Evolutionary conservation across 2,329 filamentous ascomycete species (phyloP).

Genomic region (Davidsoniella australis): DNA sequence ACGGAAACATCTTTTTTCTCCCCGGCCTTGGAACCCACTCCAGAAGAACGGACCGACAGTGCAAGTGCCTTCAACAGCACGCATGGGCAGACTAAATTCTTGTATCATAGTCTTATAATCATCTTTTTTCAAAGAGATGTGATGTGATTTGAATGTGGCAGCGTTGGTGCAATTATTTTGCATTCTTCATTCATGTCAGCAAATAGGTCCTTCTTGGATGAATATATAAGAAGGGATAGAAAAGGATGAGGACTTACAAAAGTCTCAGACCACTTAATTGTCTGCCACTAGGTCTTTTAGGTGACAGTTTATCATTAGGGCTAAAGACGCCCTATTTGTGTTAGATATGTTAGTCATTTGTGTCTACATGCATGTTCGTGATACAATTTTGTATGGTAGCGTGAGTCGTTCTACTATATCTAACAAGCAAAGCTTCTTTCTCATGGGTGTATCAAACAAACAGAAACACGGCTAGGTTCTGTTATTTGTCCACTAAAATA

Average conservation of each 20-base stretch:
- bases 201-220: slow-evolving; percentile 23
- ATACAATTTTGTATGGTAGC: neutral
- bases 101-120: slow-evolving; percentile 40
- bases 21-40: slow-evolving; percentile 38
- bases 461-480: slow-evolving; percentile 23
- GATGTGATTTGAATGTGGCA: slow-evolving; percentile 39
- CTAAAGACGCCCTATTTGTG: neutral
- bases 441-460: neutral
- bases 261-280: neutral
- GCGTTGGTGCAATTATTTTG: slow-evolving; percentile 38
- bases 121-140: slow-evolving; percentile 34
- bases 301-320: neutral
- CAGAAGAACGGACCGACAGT: slow-evolving; percentile 49
- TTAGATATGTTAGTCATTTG: neutral
- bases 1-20: slow-evolving; percentile 40
- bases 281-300: slow-evolving; percentile 9
- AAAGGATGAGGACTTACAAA: neutral
- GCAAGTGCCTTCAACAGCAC: slow-evolving; percentile 39
- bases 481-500: slow-evolving; percentile 16
- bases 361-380: neutral
- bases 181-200: slow-evolving; percentile 35
- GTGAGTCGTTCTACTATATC: neutral
- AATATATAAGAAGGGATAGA: neutral
- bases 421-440: neutral
- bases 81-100: slow-evolving; percentile 34